Evolutionary conservation across 495 filamentous ascomycete species (phyloP).

Genomic region (Aspergillus haitiensis): DNA sequence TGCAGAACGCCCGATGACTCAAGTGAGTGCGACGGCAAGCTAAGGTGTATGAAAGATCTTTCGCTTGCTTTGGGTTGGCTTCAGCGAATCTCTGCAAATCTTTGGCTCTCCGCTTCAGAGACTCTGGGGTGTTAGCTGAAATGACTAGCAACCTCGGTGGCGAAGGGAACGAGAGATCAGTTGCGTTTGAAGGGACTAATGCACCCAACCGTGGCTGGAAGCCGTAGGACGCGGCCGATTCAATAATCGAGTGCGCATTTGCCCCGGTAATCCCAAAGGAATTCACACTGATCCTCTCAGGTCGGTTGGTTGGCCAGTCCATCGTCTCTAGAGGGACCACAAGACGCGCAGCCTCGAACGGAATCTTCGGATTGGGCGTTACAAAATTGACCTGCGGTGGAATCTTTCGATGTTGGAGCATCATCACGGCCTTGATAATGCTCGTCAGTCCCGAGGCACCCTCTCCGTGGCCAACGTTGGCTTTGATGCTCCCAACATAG

Average conservation of each 20-base stretch:
- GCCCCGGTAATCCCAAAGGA: conserved; percentile 1
- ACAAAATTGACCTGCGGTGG: conserved; percentile 45
- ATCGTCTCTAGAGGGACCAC: neutral
- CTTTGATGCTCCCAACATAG: conserved; percentile 40
- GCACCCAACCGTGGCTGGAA: neutral
- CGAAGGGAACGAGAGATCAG: neutral
- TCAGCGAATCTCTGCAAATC: neutral
- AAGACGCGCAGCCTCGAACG: neutral
- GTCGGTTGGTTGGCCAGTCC: neutral
- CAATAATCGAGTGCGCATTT: neutral
- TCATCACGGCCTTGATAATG: conserved; percentile 56
- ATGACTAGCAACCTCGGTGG: neutral
- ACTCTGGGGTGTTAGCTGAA: neutral
- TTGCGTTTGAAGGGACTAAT: neutral
- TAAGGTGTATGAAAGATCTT: neutral
- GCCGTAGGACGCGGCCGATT: neutral
- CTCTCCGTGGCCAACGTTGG: conserved; percentile 54
- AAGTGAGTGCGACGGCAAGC: neutral
- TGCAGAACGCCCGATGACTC: neutral
- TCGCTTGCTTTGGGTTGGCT: neutral
- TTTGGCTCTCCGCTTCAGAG: neutral
- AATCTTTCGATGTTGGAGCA: conserved; percentile 49
- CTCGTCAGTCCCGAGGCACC: conserved; percentile 56
- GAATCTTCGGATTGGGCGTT: conserved; percentile 9
- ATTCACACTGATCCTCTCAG: conserved; percentile 1